phyloP scores from a whole-genome alignment of 2,329 filamentous ascomycete species.

The Trichoderma atrobrunneum region DNA sequence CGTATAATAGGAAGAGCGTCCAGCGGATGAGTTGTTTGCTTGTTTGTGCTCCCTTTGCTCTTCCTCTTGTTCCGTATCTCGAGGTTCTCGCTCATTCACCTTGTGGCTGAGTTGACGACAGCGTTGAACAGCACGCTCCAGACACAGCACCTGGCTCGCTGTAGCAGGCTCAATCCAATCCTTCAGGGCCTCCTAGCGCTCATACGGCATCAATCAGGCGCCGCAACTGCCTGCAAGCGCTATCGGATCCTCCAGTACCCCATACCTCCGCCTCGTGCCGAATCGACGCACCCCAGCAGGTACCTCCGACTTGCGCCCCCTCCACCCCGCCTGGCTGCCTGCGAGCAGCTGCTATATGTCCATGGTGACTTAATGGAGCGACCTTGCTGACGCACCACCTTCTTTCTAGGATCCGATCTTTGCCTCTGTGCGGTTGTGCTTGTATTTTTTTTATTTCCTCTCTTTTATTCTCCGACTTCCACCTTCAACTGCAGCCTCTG shows the following conservation, averaged over 20 bases:
- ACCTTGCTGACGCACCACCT: conserved; percentile 15
- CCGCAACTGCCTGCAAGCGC: not conserved
- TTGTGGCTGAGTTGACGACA: not conserved
- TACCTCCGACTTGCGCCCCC: not conserved
- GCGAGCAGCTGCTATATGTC: not conserved
- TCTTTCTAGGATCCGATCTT: not conserved
- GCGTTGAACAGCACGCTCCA: not conserved
- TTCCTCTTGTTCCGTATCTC: not conserved
- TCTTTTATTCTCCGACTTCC: not conserved
- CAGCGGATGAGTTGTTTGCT: not conserved
- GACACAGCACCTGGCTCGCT: not conserved
- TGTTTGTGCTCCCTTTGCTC: not conserved
- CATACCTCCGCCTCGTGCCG: not conserved
- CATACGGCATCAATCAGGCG: not conserved
- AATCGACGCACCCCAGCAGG: not conserved
- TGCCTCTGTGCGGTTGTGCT: not conserved
- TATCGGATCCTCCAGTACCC: not conserved
- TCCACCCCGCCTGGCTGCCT: not conserved
- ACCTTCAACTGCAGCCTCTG: not conserved
- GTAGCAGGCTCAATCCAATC: not conserved
- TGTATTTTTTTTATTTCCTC: not conserved
- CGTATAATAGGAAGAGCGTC: not conserved
- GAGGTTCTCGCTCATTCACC: not conserved
- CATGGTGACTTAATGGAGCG: not conserved
- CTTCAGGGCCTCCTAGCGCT: not conserved